Evolutionary conservation across 768 basidiomycete species (phyloP).

Genomic region (Mrakia blollopis): DNA sequence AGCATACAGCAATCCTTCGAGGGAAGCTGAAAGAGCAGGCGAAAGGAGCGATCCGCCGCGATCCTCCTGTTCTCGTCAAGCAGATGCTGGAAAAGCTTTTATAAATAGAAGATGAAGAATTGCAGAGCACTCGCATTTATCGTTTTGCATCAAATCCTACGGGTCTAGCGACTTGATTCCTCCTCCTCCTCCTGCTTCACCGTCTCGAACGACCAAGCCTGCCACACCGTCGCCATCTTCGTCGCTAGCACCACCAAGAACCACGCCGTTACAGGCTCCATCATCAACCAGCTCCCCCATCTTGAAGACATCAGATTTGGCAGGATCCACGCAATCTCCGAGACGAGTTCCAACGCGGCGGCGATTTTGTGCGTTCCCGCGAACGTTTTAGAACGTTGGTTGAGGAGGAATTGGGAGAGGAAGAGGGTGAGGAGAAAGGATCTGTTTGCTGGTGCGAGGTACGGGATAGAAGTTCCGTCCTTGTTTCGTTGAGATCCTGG

Average conservation of each 20-base stretch:
- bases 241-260: background rate
- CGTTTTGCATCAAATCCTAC: background rate
- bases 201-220: background rate
- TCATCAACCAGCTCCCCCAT: background rate
- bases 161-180: background rate
- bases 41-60: too few species aligned
- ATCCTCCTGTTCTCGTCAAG: too few species aligned
- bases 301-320: background rate
- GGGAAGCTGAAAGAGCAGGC: too few species aligned
- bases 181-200: background rate
- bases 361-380: background rate
- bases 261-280: background rate
- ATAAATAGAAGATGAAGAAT: too few species aligned
- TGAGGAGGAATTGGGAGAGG: constrained; percentile 1
- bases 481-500: background rate
- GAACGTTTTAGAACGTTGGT: background rate
- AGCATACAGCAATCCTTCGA: too few species aligned
- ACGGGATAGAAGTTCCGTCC: background rate
- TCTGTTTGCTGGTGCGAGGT: background rate
- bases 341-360: background rate
- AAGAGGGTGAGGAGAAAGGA: background rate
- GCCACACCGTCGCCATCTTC: background rate
- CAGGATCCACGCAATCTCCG: background rate
- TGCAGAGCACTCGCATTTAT: too few species aligned
- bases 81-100: too few species aligned